Evolutionary conservation across 495 filamentous ascomycete genomes (phyloP), one percentile per base, ranked within the genome.

Genomic region (Neurospora sp.): DNA sequence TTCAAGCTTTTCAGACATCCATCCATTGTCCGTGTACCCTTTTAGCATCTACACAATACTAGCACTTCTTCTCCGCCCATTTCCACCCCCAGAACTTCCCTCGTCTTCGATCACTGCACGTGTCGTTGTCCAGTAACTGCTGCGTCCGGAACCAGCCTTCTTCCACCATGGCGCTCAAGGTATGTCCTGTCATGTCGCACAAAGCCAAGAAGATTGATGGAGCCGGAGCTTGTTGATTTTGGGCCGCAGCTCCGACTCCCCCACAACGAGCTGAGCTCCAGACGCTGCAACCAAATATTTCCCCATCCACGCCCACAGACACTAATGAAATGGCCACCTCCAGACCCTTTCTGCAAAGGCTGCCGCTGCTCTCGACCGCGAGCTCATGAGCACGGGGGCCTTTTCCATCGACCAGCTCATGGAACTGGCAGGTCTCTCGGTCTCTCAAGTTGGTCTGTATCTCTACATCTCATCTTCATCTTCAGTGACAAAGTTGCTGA

Each of bases 371-470:
- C 88, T 99, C 4, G 96, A 99, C 81, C 89, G 91, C 80, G 96
- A 99, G 76, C 89, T 99, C 53, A 98, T 98, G 96, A 92, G 89
- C 80, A 85, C 89, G 22, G 94, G 96, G 4, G 96, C 91, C 27
- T 99, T 94, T 84, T 97, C 94, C 3, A 86, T 99, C 48, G 96
- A 98, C 81, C 96, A 99, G 80, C 84, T 99, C 70, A 99, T 99
- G 96, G 96, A 99, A 79, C 84, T 99, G 3, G 96, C 96, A 40
- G 96, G 96, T 0, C 85, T 98, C 1, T 94, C 94, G 2, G 96
- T 99, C 3, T 94, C 95, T 6, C 94, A 99, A 87, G 94, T 91
- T 68, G 91, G 94, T 95, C 76, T 61, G 48, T 59, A 59, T 27
- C 20, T 84, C 78, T 27, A 3, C 70, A 59, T 22, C 27, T 31